These are phyloP conservation scores for Globisporangium alternatum DNA, from an alignment of 352 stramenopile genomes.

Conservation along the genomic window DNA sequence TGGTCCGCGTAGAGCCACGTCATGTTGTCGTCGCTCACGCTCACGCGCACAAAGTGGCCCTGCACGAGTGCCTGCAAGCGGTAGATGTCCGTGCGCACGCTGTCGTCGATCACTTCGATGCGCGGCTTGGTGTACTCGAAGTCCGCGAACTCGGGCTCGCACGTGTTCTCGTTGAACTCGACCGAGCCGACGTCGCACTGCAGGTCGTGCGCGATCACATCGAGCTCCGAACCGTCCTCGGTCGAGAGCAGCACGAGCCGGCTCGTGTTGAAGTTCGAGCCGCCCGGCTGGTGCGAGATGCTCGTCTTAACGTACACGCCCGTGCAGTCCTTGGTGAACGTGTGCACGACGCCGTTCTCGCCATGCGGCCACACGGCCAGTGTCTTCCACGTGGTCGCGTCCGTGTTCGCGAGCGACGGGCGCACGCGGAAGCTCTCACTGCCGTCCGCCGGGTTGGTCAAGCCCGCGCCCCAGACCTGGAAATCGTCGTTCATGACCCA, in stretches of 20 bases:
- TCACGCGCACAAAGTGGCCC: constrained; percentile 32
- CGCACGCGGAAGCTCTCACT: constrained; percentile 29
- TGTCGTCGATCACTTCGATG: constrained; percentile 30
- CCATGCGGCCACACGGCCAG: constrained; percentile 38
- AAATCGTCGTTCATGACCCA: constrained; percentile 33
- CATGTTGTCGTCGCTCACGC: constrained; percentile 38
- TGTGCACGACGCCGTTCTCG: constrained; percentile 23
- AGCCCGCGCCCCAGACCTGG: constrained; percentile 21
- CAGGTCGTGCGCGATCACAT: constrained; percentile 29
- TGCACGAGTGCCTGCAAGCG: constrained; percentile 15
- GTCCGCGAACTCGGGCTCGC: constrained; percentile 22
- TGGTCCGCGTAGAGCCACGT: constrained; percentile 57
- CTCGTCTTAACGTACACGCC: constrained; percentile 40
- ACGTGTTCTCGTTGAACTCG: constrained; percentile 26
- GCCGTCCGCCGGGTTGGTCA: constrained; percentile 20
- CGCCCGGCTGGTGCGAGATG: constrained; percentile 22
- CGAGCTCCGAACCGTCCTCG: constrained; percentile 25
- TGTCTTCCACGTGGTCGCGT: constrained; percentile 26
- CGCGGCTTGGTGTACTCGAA: constrained; percentile 40
- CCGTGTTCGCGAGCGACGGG: constrained; percentile 14
- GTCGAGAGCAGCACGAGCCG: constrained; percentile 41
- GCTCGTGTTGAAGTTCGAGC: constrained; percentile 27
- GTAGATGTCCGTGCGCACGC: constrained; percentile 29
- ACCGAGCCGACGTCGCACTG: constrained; percentile 28
- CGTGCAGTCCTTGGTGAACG: constrained; percentile 27